phyloP scores from a whole-genome alignment of 176 grass and related monocot genomes.

The Rhipidocladum racemiflorum region DNA sequence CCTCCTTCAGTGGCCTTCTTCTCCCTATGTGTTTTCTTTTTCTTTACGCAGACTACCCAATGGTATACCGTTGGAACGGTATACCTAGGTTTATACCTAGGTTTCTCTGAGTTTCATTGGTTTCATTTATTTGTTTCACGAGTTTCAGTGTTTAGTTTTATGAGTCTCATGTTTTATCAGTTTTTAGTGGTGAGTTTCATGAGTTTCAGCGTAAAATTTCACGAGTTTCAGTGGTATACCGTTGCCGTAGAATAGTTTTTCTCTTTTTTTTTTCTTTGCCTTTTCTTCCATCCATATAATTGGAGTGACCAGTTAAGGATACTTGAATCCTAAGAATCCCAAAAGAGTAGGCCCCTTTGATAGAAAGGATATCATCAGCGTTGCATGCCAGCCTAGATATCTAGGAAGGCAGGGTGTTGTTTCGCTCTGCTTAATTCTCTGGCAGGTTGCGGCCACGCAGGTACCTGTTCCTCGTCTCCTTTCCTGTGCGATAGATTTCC shows the following conservation, averaged over 20 bases:
- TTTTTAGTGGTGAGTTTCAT: no score
- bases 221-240: no score
- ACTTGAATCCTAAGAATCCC: conserved; percentile 61
- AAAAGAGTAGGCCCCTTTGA: conserved; percentile 44
- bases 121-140: no score
- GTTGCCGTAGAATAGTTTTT: no score
- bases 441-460: conserved; percentile 30
- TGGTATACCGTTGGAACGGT: no score
- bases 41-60: no score
- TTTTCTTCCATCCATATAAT: conserved; percentile 45
- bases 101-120: no score
- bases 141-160: no score
- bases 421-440: conserved; percentile 52
- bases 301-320: conserved; percentile 39
- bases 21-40: conserved; percentile 27
- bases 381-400: conserved; percentile 65
- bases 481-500: conserved; percentile 41
- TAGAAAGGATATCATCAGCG: conserved; percentile 54
- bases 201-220: no score
- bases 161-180: no score
- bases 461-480: conserved; percentile 21
- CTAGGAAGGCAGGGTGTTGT: conserved; percentile 54
- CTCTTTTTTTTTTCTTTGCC: conserved; percentile 19
- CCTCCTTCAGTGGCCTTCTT: conserved; percentile 44
- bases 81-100: no score